Conservation (phyloP, 2,329 filamentous ascomycete genomes). For the Paecilomyces fulvus region DNA sequence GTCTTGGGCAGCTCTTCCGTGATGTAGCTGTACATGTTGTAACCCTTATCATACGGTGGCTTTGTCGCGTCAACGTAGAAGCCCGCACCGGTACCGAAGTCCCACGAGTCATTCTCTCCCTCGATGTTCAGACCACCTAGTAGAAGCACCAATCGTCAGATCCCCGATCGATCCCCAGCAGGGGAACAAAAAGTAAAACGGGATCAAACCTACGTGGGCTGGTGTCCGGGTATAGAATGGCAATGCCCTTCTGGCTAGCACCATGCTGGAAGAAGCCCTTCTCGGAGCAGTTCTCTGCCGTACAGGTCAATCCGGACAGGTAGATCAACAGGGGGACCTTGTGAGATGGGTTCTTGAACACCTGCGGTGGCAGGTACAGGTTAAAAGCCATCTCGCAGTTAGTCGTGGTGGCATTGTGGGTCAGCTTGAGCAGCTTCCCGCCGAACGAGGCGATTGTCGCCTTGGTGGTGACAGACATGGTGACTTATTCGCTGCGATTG, state of each 20-base stretch:
- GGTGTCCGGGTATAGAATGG: slow-evolving; percentile 92
- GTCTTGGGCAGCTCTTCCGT: slow-evolving; percentile 74
- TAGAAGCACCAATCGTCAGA: neutral
- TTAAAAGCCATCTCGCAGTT: slow-evolving; percentile 87
- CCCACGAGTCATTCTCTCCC: slow-evolving; percentile 79
- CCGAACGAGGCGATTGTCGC: slow-evolving; percentile 86
- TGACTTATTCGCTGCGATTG: slow-evolving; percentile 12
- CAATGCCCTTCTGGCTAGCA: slow-evolving; percentile 72
- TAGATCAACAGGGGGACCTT: slow-evolving; percentile 84
- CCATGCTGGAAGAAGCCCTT: slow-evolving; percentile 85
- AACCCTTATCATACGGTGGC: slow-evolving; percentile 65
- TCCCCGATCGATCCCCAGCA: neutral
- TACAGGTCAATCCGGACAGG: slow-evolving; percentile 90
- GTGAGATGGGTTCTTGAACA: slow-evolving; percentile 42
- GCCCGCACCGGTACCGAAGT: slow-evolving; percentile 85
- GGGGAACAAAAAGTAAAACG: neutral
- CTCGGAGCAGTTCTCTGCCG: slow-evolving; percentile 68
- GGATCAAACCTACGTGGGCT: slow-evolving; percentile 60
- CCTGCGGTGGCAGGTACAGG: slow-evolving; percentile 75
- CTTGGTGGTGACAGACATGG: slow-evolving; percentile 81
- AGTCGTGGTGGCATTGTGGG: slow-evolving; percentile 70
- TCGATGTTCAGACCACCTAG: slow-evolving; percentile 65
- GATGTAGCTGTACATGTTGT: slow-evolving; percentile 94
- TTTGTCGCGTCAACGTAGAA: slow-evolving; percentile 88
- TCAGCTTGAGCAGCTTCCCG: slow-evolving; percentile 89